These are phyloP conservation scores for Diaporthe aspalathi DNA, from an alignment of 2,329 filamentous ascomycete genomes.

Conservation along the genomic window DNA sequence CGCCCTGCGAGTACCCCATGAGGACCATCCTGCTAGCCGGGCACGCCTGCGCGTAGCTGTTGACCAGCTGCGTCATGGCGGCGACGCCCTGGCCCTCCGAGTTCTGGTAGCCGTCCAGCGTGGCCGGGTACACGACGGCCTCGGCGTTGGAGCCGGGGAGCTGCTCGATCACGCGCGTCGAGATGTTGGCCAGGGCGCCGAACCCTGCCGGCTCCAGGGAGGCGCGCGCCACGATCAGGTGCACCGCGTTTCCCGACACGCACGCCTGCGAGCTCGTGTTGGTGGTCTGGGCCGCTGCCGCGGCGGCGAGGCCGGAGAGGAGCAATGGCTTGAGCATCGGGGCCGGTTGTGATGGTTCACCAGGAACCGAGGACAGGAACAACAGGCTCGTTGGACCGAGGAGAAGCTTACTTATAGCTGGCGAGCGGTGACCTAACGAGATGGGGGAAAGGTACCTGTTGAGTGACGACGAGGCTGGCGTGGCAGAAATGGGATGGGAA, in stretches of 20 bases:
- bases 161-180: constrained; percentile 40
- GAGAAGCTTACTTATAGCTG: neutral
- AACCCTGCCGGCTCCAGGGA: constrained; percentile 41
- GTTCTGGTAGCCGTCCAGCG: constrained; percentile 41
- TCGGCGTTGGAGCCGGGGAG: constrained; percentile 42
- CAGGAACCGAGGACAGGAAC: neutral
- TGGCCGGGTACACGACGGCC: constrained; percentile 45
- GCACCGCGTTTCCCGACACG: constrained; percentile 41
- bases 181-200: constrained; percentile 43
- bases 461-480: neutral
- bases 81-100: constrained; percentile 41
- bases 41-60: constrained; percentile 40
- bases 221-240: constrained; percentile 45
- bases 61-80: constrained; percentile 40
- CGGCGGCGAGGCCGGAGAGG: constrained; percentile 26
- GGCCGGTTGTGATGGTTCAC: neutral
- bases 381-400: neutral
- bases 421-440: neutral
- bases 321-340: constrained; percentile 19
- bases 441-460: no score
- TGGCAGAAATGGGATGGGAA: constrained; percentile 21
- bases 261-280: constrained; percentile 26
- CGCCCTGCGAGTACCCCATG: constrained; percentile 45
- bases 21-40: constrained; percentile 44
- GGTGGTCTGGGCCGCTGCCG: constrained; percentile 17